A percentile compares a stretch with the other conserved stretches of the same genome.
These are phyloP conservation scores for Penicillium lividum DNA, from an alignment of 495 filamentous ascomycete genomes.

Conservation along the genomic window DNA sequence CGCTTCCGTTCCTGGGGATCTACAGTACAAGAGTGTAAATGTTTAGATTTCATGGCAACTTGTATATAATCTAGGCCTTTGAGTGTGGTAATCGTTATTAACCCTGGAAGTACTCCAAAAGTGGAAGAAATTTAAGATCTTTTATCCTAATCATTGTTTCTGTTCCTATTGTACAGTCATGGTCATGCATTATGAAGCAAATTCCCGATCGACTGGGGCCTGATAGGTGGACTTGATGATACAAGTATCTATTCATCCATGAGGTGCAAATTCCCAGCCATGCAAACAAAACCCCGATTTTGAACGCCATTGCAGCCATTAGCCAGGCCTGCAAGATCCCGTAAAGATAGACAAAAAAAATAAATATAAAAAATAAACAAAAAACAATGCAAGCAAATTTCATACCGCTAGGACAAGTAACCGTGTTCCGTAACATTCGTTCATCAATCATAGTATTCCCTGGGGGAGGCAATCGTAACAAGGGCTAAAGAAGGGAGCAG, in stretches of 20 bases:
- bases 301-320: slow-evolving; percentile 14
- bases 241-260: neutral
- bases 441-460: slow-evolving; percentile 37
- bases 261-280: neutral
- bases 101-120: too few species aligned
- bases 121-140: too few species aligned
- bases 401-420: slow-evolving; percentile 12
- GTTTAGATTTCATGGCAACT: too few species aligned
- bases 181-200: slow-evolving; percentile 18
- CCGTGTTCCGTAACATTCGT: slow-evolving; percentile 15
- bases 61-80: too few species aligned
- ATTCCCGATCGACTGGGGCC: slow-evolving; percentile 9
- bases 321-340: neutral
- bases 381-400: slow-evolving; percentile 3
- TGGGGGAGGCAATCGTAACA: slow-evolving; percentile 25
- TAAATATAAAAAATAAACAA: neutral
- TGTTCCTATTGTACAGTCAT: slow-evolving; percentile 29
- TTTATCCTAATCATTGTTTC: slow-evolving; percentile 14
- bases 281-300: slow-evolving; percentile 2
- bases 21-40: neutral
- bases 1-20: slow-evolving; percentile 2
- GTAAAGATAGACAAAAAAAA: neutral
- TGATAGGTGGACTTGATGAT: neutral
- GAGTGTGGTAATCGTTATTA: too few species aligned
- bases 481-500: slow-evolving; percentile 17